These are phyloP conservation scores for Claviceps sp. DNA, from an alignment of 2,329 filamentous ascomycete species.

Conservation along the genomic window DNA sequence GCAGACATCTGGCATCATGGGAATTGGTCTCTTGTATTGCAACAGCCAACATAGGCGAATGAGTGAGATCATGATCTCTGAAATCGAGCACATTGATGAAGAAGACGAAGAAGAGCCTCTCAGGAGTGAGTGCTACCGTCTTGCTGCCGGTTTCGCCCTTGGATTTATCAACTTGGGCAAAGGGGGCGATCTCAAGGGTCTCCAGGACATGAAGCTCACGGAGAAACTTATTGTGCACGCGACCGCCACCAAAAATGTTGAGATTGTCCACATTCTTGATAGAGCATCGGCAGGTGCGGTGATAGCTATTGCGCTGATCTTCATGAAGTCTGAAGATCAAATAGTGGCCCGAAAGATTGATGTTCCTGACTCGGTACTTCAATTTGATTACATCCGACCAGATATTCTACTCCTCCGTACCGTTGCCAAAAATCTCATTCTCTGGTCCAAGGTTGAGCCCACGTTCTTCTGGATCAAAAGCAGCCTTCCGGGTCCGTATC, in stretches of 20 bases:
- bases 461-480: conserved; percentile 60
- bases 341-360: conserved; percentile 84
- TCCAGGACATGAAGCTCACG: conserved; percentile 87
- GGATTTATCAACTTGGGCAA: conserved; percentile 92
- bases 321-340: conserved; percentile 89
- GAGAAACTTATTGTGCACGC: conserved; percentile 79
- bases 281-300: conserved; percentile 88
- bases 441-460: conserved; percentile 76
- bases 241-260: conserved; percentile 78
- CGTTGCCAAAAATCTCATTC: conserved; percentile 76
- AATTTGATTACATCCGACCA: conserved; percentile 91
- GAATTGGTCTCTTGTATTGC: conserved; percentile 86
- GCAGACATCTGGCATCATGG: conserved; percentile 94
- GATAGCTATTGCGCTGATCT: conserved; percentile 79
- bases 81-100: conserved; percentile 75
- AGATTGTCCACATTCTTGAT: conserved; percentile 85
- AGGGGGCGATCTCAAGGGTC: conserved; percentile 71
- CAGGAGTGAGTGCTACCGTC: conserved; percentile 87
- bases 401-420: conserved; percentile 87
- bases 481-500: conserved; percentile 61
- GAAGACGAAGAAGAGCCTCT: conserved; percentile 75
- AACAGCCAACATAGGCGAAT: conserved; percentile 93
- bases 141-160: conserved; percentile 85
- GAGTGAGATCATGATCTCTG: conserved; percentile 98
- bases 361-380: conserved; percentile 75